Evolutionary conservation across 192 early-diverging fungal species (phyloP).

Genomic region (Ramicandelaber brevisporus): DNA sequence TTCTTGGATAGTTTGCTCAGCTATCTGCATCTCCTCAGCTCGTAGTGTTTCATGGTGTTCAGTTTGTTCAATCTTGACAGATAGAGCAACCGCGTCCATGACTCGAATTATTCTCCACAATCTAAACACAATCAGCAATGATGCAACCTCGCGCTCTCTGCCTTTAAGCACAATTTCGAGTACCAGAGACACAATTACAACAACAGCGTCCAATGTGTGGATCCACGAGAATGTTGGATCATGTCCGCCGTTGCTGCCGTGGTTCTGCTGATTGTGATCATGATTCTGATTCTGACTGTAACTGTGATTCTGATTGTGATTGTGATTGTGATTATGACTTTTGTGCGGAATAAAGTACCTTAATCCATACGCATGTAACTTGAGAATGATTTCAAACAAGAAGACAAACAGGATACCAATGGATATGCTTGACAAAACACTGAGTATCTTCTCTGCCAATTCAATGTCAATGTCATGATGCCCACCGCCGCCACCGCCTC

Average conservation of each 20-base stretch:
- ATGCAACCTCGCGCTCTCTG: not conserved
- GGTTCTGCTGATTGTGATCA: no score
- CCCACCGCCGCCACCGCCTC: no score
- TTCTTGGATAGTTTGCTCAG: not conserved
- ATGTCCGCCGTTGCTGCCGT: no score
- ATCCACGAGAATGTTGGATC: no score
- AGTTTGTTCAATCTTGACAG: constrained; percentile 1
- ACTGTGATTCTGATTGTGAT: no score
- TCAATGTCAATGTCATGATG: not conserved
- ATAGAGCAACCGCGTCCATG: not conserved
- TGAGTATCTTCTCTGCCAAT: not conserved
- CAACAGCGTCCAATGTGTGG: constrained; percentile 1
- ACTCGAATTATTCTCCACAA: constrained; percentile 1
- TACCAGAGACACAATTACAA: not conserved
- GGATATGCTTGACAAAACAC: not conserved
- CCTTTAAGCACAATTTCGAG: constrained; percentile 1
- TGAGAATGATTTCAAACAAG: not conserved
- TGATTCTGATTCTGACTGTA: no score
- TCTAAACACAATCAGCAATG: constrained; percentile 1
- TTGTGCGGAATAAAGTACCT: not conserved
- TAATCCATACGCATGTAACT: constrained; percentile 1
- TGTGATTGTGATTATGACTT: no score
- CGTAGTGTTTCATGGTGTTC: no score
- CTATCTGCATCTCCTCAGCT: no score
- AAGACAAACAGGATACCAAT: not conserved